Base-by-base conservation (phyloP, 1,284 basidiomycete genomes). In the Malassezia cuniculi region DNA sequence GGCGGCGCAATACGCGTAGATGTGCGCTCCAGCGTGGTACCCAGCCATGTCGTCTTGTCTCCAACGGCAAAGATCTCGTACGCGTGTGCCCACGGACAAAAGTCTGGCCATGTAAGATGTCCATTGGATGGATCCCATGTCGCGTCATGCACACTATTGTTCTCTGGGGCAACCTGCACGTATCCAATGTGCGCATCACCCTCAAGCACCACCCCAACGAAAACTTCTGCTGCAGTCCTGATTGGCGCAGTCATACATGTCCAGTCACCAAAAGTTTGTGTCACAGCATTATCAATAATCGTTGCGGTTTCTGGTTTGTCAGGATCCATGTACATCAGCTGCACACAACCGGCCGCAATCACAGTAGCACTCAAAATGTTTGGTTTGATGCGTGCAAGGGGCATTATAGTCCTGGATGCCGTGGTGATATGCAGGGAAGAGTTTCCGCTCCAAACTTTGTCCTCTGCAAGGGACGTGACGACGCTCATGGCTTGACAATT, bases 31-130 rank as follows among this genome's bases (percentile, higher is more conserved):
- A 16, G 26, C 21, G 20, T 17, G 16, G 28, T 45, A 12, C 42
- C 42, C 14, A 39, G 27, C 42, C 42, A 39, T 8, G 22, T 18
- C 2, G 36, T 4, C 14, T 26, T n/a, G 7, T 35, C 33, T n/a
- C 21, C 27, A 9, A 39, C 12, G 14, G 27, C 7, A 30, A 47
- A 41, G 12, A 47, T 7, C 21, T 47, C 44, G 24, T 50, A 47
- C 15, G 20, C 38, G 3, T 30, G 28, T 25, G 28, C 14, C 21
- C 31, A 33, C 1, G 48, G 40, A 1, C 38, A 34, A 18, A 47
- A 43, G 18, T 47, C 44, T 7, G 36, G 27, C 48, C 48, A 50
- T 30, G n/a, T 17, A 8, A 42, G 28, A 8, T 32, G 9, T 3
- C 27, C 32, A n/a, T 27, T 24, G 19, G 20, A 10, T 21, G 6